Evolutionary conservation across 1,284 basidiomycete species (phyloP), one percentile per base, ranked within the genome.

Genomic region (Cryptococcus wingfieldii): DNA sequence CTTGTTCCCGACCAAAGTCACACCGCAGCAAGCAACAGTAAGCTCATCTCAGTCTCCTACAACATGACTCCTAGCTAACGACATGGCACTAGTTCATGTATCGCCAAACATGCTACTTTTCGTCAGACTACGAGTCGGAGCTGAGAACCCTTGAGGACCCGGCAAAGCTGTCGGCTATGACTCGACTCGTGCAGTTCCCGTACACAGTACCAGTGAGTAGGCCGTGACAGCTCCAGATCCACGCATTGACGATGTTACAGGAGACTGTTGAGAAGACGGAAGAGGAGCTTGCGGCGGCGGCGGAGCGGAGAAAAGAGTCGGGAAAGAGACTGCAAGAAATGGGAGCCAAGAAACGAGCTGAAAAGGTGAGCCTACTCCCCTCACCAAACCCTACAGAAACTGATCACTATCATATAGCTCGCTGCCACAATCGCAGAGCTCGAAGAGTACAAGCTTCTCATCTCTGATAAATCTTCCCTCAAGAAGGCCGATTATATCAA

Each of bases 281-380:
- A 64, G 95, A 96, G 64, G 95, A 98, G 69, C 75, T 96, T 0
- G 83, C 84, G 0, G 82, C 84, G 25, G 83, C 86, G 42, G 80
- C 86, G 0, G 93, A 96, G 72, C 85, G 86, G 69, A 80, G 89
- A 58, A 86, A 83, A 67, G 90, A 95, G 71, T 88, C 93, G 59
- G 92, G 91, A 0, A 82, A 84, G 54, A 86, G 92, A 66, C 71
- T 99, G 47, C 92, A 95, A 75, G 93, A 98, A 75, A 85, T 96
- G 68, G 90, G 91, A n/a, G 87, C 89, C 0, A 89, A 87, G 71
- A 87, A 87, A 60, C 79, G 95, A 10, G 79, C 84, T 62, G 92
- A 97, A 65, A 95, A 93, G 81, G 89, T 88, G 55, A n/a, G 72
- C 31, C 31, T 18, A n/a, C 5, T 5, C 12, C 18, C 25, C 42